Evolutionary conservation across 768 basidiomycete genomes (phyloP), one percentile per base, ranked within the genome.

Genomic region (Mycena chlorophos): DNA sequence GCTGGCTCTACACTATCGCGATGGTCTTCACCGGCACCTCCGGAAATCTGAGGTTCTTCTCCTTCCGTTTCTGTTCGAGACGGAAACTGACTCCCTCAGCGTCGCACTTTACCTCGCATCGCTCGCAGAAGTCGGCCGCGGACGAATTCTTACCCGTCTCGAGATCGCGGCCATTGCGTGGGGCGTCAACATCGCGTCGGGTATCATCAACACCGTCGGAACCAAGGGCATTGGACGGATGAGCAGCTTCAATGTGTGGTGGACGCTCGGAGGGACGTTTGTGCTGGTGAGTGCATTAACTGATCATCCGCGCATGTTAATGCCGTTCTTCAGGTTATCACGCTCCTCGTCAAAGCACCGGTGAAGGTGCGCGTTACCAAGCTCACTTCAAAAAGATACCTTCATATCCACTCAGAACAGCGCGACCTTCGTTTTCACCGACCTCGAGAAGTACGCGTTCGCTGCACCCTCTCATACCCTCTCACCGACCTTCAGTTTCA

Each of bases 11-110:
- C 59, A 76, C 82, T n/a, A 79, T 83, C 31, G 80, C 82, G 2
- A 78, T 84, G 81, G 74, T 77, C 20, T 78, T 84, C 59, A 84
- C 83, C 1, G 83, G 82, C 13, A 82, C 82, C 10, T 81, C 82
- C 0, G 82, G 82, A 17, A 84, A 83, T 55, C 68, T 82, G 23
- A 82, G 79, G 81, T 76, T 49, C 56, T 43, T 26, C 39, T 27
- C 37, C 14, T n/a, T 20, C 17, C 50, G 28, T 26, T 3, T 31
- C 31, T 42, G 14, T 16, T 8, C 20, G 16, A 6, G 16, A 37
- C 14, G 51, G 28, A 28, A 51, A 52, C 52, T 10, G 29, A 26
- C 10, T 39, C 12, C 20, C 5, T 4, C 48, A 81, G 81, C 49
- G 74, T 78, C 45, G 82, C 81, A 1, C 67, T 84, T 3, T 85